These are phyloP conservation scores for Pinus tabuliformis DNA, from an alignment of 75 land plant genomes.

Conservation along the genomic window DNA sequence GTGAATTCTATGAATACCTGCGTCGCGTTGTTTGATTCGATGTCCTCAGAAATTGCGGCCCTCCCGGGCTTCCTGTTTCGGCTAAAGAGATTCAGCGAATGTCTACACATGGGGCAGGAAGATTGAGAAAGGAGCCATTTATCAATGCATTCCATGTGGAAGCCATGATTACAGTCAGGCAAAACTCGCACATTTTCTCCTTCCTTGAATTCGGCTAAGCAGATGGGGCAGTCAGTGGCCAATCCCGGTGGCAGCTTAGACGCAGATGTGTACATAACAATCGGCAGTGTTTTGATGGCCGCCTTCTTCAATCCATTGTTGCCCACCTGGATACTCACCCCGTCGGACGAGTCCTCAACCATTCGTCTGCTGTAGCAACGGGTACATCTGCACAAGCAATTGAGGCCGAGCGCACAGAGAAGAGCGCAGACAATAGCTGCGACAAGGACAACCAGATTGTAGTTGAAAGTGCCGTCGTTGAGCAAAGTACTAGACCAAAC, in stretches of 20 bases:
- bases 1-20: too few relatives aligned
- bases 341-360: constrained; percentile 9
- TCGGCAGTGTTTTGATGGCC: background rate
- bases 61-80: background rate
- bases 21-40: too few relatives aligned
- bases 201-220: constrained; percentile 33
- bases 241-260: background rate
- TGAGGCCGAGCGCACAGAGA: constrained; percentile 47
- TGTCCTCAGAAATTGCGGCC: too few relatives aligned
- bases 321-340: constrained; percentile 15
- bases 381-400: constrained; percentile 42
- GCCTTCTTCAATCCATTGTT: background rate
- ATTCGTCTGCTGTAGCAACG: constrained; percentile 32
- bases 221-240: constrained; percentile 41
- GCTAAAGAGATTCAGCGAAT: background rate
- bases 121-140: constrained; percentile 37
- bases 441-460: constrained; percentile 61
- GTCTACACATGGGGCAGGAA: constrained; percentile 58
- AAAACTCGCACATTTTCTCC: constrained; percentile 43
- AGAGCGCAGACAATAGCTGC: constrained; percentile 67
- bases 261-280: background rate
- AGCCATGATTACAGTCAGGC: constrained; percentile 43
- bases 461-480: constrained; percentile 40
- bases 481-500: background rate
- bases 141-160: constrained; percentile 56